Percentiles rank a stretch among this genome's conserved stretches.
phyloP scores from a whole-genome alignment of 2,329 filamentous ascomycete species.

The Dryadomyces quercivorus region DNA sequence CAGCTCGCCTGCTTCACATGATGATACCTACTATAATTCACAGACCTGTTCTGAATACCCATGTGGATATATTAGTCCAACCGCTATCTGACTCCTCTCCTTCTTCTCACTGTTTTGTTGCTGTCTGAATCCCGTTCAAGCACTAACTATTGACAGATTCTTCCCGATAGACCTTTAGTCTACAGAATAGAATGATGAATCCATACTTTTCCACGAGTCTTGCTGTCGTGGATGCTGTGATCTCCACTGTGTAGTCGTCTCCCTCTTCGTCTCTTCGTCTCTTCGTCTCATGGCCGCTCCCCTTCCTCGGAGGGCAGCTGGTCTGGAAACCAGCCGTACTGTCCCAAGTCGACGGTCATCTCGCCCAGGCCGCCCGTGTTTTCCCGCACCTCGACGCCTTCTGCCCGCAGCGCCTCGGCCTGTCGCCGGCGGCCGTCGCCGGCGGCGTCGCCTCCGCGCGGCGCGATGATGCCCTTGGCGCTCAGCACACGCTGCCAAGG shows the following conservation, averaged over 20 bases:
- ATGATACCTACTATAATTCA: constrained; percentile 58
- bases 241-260: too few relatives aligned
- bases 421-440: constrained; percentile 25
- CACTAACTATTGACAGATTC: constrained; percentile 3
- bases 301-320: constrained; percentile 31
- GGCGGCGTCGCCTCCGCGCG: constrained; percentile 30
- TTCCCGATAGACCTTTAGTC: neutral
- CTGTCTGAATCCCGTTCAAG: neutral
- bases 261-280: too few relatives aligned
- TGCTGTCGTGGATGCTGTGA: too few relatives aligned
- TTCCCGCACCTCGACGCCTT: constrained; percentile 38
- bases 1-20: constrained; percentile 34
- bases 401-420: constrained; percentile 34
- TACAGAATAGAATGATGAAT: neutral
- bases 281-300: too few relatives aligned
- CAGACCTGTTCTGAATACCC: constrained; percentile 71
- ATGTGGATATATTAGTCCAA: constrained; percentile 69
- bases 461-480: constrained; percentile 73
- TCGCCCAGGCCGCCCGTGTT: constrained; percentile 35
- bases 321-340: constrained; percentile 45
- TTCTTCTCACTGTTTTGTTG: constrained; percentile 4
- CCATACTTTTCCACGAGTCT: neutral
- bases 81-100: constrained; percentile 57
- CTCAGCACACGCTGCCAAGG: constrained; percentile 95
- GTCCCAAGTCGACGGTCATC: constrained; percentile 34